phyloP scores from a whole-genome alignment of 202 grass and related monocot species.

The Schoenoplectus tabernaemontani region DNA sequence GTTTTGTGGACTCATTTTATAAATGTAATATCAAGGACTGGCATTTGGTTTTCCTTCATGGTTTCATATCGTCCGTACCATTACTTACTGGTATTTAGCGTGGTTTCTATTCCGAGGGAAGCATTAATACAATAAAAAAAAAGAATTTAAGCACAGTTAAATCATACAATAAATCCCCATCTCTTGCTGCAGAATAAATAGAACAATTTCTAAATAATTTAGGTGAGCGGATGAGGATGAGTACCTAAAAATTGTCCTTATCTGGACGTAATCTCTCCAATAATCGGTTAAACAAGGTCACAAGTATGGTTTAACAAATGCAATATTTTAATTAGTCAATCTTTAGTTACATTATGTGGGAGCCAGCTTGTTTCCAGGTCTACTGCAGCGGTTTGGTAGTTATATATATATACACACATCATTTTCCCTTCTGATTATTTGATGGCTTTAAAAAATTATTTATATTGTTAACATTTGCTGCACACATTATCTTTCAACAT shows the following conservation, averaged over 20 bases:
- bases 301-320: slow-evolving; percentile 3
- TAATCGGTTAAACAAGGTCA: neutral
- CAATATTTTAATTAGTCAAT: slow-evolving; percentile 15
- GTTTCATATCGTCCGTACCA: neutral
- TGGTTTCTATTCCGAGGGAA: neutral
- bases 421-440: neutral
- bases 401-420: too few species aligned
- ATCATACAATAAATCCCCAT: neutral
- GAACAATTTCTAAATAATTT: neutral
- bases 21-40: neutral
- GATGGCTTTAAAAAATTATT: neutral
- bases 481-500: neutral
- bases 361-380: slow-evolving; percentile 25
- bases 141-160: neutral
- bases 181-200: neutral
- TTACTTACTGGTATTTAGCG: neutral
- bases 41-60: neutral
- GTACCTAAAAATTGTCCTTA: neutral
- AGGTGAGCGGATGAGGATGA: slow-evolving; percentile 6
- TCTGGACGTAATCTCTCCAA: neutral
- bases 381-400: slow-evolving; percentile 1
- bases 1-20: neutral
- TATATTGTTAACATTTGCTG: neutral
- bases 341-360: slow-evolving; percentile 2
- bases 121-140: neutral